Percentiles rank a stretch among this genome's conserved stretches.
Conservation (phyloP, 176 grass and related monocot genomes). For the Juncus inflexus region DNA sequence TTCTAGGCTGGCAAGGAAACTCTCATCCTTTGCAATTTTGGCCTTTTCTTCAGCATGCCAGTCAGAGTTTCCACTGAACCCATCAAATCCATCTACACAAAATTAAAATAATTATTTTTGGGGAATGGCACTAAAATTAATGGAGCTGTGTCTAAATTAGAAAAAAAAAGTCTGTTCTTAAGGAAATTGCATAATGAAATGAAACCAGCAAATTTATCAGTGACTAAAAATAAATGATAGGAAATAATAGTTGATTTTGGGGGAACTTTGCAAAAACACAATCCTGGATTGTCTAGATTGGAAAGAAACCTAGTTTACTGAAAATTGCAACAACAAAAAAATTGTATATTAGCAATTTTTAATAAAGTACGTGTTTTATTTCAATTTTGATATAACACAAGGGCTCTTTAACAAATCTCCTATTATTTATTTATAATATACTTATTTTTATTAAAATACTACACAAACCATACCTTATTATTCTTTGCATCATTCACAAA, state of each 20-base stretch:
- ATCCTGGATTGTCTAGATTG: no score
- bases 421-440: no score
- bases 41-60: slow-evolving; percentile 55
- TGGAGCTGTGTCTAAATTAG: not conserved
- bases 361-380: no score
- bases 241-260: no score
- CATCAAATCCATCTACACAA: slow-evolving; percentile 41
- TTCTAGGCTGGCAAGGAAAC: slow-evolving; percentile 45
- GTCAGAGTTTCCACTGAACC: slow-evolving; percentile 38
- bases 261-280: no score
- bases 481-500: slow-evolving; percentile 24
- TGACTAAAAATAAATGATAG: not conserved
- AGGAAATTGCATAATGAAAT: not conserved
- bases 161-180: not conserved
- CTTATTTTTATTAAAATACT: not conserved
- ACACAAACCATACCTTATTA: slow-evolving; percentile 21
- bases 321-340: no score
- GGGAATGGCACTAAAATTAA: no score
- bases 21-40: slow-evolving; percentile 42
- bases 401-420: no score
- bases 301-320: no score
- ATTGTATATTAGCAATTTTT: no score
- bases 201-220: not conserved
- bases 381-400: no score
- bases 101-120: not conserved